Percentiles rank a stretch among this genome's conserved stretches.
These are phyloP conservation scores for Myxozyma melibiosi DNA, from an alignment of 805 yeast species.

Conservation along the genomic window DNA sequence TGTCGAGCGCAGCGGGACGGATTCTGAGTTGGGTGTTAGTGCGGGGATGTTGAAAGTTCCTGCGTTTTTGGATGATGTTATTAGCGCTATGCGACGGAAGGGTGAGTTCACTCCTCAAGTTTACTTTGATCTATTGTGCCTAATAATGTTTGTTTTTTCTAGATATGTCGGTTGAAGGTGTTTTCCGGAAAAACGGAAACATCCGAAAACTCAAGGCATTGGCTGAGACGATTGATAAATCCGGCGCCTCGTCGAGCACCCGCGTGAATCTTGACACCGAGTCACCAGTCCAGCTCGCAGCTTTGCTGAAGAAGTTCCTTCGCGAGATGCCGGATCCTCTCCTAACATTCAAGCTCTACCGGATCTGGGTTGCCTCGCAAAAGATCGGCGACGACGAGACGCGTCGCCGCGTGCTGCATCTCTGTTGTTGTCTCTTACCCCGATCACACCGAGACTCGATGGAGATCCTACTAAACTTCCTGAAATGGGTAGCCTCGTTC, in stretches of 20 bases:
- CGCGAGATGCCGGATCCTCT: conserved; percentile 93
- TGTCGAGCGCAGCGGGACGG: conserved; percentile 72
- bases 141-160: not conserved
- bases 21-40: conserved; percentile 82
- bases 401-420: conserved; percentile 58
- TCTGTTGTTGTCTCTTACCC: conserved; percentile 78
- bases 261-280: conserved; percentile 48
- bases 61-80: conserved; percentile 79
- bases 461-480: conserved; percentile 81
- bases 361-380: conserved; percentile 59
- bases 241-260: conserved; percentile 47
- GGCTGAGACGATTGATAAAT: conserved; percentile 73
- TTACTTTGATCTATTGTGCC: conserved; percentile 4
- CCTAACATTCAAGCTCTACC: conserved; percentile 72
- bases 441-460: conserved; percentile 77
- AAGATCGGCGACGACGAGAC: conserved; percentile 46
- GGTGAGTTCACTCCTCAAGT: conserved; percentile 95
- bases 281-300: conserved; percentile 89
- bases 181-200: conserved; percentile 94
- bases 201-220: conserved; percentile 76
- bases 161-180: conserved; percentile 85
- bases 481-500: conserved; percentile 95
- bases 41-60: conserved; percentile 82
- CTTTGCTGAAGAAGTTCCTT: conserved; percentile 84
- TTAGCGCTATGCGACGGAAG: conserved; percentile 79